Evolutionary conservation across 306 rosid genomes (phyloP), one percentile per base, ranked within the genome.

Genomic region (Cicer chorassanicum): DNA sequence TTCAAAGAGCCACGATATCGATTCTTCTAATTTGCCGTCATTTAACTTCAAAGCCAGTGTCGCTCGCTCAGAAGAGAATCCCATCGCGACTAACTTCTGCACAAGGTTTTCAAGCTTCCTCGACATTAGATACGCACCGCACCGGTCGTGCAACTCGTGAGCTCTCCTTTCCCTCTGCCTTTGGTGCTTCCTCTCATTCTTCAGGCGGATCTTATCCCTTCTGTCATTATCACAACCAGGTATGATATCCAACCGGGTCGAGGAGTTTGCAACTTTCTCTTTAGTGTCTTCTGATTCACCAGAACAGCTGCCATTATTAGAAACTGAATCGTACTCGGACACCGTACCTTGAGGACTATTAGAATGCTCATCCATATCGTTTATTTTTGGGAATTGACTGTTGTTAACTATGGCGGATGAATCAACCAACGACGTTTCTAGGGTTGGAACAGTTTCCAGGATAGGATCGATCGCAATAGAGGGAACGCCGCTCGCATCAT

Each of bases 161-260:
- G 97, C 92, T 57, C 96, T 84, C 84, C 87, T 88, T 83, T 92
- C 97, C 81, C 80, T 92, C 82, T 92, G 97, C 51, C 96, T 89
- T 78, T 92, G 97, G 72, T 92, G 97, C 83, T 92, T 92, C 78
- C 87, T 90, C 84, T 92, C 97, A 45, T 92, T 92, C 84, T 92
- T 92, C 81, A 77, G 85, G 8, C 97, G 97, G 59, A 82, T 84
- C 76, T 92, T 92, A 80, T 92, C 97, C 78, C 96, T 85, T 65
- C 79, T 87, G 62, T 92, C 97, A 24, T 75, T 92, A 76, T 88
- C 96, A 68, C 89, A 88, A 68, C 92, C 97, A 13, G 93, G 96
- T 50, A 88, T 68, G 50, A 69, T 68, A 75, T 90, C 93, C 56
- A 57, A 83, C 75, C 89, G 79, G 7, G n/a, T 39, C 43, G 90